Evolutionary conservation across 441 rosid genomes (phyloP).

Genomic region (Pelargonium myrrhifolium): DNA sequence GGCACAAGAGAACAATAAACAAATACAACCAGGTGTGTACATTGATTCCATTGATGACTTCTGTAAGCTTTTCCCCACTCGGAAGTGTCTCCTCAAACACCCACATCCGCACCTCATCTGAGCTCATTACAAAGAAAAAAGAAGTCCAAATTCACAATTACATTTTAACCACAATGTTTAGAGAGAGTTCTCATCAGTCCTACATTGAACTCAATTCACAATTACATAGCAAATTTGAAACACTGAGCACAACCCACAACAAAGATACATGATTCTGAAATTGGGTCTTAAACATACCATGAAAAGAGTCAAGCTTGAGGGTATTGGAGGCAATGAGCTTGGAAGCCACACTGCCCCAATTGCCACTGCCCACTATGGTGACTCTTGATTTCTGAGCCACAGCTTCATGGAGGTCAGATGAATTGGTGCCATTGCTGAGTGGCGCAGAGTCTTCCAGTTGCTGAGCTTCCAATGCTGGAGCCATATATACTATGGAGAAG

Average conservation of each 20-base stretch:
- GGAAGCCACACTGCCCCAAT: conserved; percentile 97
- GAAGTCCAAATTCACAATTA: no score
- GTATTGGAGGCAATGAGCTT: conserved; percentile 91
- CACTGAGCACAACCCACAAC: neutral
- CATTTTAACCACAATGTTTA: neutral
- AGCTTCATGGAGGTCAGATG: conserved; percentile 8
- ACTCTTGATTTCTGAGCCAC: conserved; percentile 42
- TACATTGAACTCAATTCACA: no score
- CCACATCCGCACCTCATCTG: conserved; percentile 99
- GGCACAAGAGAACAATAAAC: neutral
- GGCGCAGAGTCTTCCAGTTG: conserved; percentile 20
- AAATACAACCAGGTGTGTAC: conserved; percentile 30
- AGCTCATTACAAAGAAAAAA: no score
- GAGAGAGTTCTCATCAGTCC: no score
- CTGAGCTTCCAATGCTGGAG: conserved; percentile 34
- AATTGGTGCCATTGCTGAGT: neutral
- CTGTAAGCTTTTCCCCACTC: conserved; percentile 81
- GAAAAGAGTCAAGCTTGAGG: conserved; percentile 61
- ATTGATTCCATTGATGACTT: conserved; percentile 76
- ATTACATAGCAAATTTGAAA: neutral
- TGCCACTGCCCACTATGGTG: conserved; percentile 91
- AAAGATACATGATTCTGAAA: neutral
- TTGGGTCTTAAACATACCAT: conserved; percentile 35
- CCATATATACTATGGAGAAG: conserved; percentile 20
- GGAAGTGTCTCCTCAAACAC: conserved; percentile 84